A percentile compares a stretch with the other conserved stretches of the same genome.
These are phyloP conservation scores for Ehretia macrophylla DNA, from an alignment of 257 asterid genomes.

Conservation along the genomic window DNA sequence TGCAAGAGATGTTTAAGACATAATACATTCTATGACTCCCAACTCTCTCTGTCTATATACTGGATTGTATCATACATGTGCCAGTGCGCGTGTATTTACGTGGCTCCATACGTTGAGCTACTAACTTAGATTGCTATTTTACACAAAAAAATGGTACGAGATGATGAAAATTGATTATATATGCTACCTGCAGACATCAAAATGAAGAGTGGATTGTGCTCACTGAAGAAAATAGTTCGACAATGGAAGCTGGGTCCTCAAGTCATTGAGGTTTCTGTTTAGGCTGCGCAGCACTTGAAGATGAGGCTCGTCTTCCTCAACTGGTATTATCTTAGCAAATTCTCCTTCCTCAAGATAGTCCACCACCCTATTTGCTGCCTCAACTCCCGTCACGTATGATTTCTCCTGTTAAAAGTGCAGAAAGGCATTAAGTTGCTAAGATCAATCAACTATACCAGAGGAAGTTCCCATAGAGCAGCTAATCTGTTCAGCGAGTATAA, in stretches of 20 bases:
- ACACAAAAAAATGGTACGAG: too few relatives aligned
- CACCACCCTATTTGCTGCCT: constrained; percentile 57
- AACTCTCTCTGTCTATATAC: too few relatives aligned
- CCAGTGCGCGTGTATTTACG: too few relatives aligned
- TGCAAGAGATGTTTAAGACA: too few relatives aligned
- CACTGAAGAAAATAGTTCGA: constrained; percentile 47
- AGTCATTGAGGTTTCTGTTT: constrained; percentile 37
- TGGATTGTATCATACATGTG: too few relatives aligned
- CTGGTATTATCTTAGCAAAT: constrained; percentile 35
- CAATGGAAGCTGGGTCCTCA: constrained; percentile 46
- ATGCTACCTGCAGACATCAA: too few relatives aligned
- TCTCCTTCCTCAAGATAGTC: constrained; percentile 47
- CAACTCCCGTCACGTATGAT: constrained; percentile 47
- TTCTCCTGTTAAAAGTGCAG: constrained; percentile 42
- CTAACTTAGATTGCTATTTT: too few relatives aligned
- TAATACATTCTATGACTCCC: too few relatives aligned
- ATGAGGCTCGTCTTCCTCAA: constrained; percentile 56
- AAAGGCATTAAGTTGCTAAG: background rate
- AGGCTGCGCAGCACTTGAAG: constrained; percentile 39
- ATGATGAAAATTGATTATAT: too few relatives aligned
- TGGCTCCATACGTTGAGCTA: too few relatives aligned
- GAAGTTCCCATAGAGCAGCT: background rate
- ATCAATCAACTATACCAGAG: background rate
- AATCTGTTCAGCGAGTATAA: background rate
- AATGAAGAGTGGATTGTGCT: constrained; percentile 3